Evolutionary conservation across 129 eudicot genomes (phyloP).

Genomic region (Mikania micrantha): DNA sequence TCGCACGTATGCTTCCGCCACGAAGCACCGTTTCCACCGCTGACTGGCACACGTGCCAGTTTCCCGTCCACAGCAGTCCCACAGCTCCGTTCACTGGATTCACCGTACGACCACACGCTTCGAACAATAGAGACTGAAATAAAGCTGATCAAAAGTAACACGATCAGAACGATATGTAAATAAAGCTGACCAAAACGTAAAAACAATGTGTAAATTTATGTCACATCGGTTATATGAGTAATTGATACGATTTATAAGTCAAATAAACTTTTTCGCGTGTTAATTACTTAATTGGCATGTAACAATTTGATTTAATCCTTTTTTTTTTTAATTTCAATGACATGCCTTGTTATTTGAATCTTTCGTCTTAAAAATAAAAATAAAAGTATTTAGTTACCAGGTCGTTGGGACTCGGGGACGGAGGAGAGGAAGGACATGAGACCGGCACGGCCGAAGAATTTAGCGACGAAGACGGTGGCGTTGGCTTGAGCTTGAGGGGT

Average conservation of each 20-base stretch:
- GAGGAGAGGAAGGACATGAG: slow-evolving; percentile 68
- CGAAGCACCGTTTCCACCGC: slow-evolving; percentile 75
- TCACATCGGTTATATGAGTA: too few relatives aligned
- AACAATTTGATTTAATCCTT: too few relatives aligned
- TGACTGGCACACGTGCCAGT: slow-evolving; percentile 74
- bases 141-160: slow-evolving; percentile 36
- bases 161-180: too few relatives aligned
- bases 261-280: too few relatives aligned
- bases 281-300: too few relatives aligned
- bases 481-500: slow-evolving; percentile 71
- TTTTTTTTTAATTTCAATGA: too few relatives aligned
- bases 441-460: slow-evolving; percentile 88
- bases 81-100: slow-evolving; percentile 81
- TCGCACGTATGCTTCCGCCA: slow-evolving; percentile 46
- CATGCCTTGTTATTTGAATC: too few relatives aligned
- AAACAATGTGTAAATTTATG: too few relatives aligned
- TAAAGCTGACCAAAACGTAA: too few relatives aligned
- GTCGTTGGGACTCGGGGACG: slow-evolving; percentile 63
- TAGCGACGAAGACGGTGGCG: slow-evolving; percentile 85
- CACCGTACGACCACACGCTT: slow-evolving; percentile 84
- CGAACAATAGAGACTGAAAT: slow-evolving; percentile 63
- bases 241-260: too few relatives aligned
- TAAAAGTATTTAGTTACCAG: too few relatives aligned
- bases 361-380: too few relatives aligned
- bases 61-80: slow-evolving; percentile 70